Evolutionary conservation across 768 basidiomycete species (phyloP).

Genomic region (Collybia mongolica): DNA sequence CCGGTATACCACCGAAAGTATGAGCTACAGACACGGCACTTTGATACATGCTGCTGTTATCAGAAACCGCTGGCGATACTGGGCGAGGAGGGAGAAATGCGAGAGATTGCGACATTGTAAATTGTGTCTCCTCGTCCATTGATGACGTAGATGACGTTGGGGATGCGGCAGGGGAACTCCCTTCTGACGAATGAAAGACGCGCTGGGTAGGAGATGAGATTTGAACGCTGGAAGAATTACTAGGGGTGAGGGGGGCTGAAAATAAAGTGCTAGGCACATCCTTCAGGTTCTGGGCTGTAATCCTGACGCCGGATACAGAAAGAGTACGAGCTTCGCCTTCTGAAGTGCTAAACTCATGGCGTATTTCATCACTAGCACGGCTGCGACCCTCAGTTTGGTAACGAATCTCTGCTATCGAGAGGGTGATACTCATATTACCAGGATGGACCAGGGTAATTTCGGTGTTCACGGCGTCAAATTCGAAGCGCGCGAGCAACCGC

Average conservation of each 20-base stretch:
- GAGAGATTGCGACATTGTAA: conserved; percentile 76
- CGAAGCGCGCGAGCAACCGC: conserved; percentile 72
- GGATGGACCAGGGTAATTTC: conserved; percentile 70
- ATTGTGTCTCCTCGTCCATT: conserved; percentile 62
- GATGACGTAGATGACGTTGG: conserved; percentile 56
- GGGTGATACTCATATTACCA: conserved; percentile 56
- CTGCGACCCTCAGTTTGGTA: conserved; percentile 48
- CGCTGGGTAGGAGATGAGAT: conserved; percentile 16
- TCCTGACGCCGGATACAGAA: conserved; percentile 51
- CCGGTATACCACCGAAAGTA: conserved; percentile 1
- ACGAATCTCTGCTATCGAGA: conserved; percentile 53
- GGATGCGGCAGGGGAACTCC: conserved; percentile 32
- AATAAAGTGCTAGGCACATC: conserved; percentile 6
- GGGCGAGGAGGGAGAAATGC: conserved; percentile 54
- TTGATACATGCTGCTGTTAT: conserved; percentile 72
- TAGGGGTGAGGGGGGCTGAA: neutral
- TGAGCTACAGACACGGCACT: conserved; percentile 57
- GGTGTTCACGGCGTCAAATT: conserved; percentile 70
- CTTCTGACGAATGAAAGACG: neutral
- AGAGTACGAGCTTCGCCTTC: conserved; percentile 45
- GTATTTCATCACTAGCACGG: neutral
- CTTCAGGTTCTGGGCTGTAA: conserved; percentile 48
- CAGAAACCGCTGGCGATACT: conserved; percentile 43
- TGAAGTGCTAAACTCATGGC: conserved; percentile 2
- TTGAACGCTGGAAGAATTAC: conserved; percentile 16